phyloP scores from a whole-genome alignment of 176 grass and related monocot genomes.

The Bonia amplexicaulis region DNA sequence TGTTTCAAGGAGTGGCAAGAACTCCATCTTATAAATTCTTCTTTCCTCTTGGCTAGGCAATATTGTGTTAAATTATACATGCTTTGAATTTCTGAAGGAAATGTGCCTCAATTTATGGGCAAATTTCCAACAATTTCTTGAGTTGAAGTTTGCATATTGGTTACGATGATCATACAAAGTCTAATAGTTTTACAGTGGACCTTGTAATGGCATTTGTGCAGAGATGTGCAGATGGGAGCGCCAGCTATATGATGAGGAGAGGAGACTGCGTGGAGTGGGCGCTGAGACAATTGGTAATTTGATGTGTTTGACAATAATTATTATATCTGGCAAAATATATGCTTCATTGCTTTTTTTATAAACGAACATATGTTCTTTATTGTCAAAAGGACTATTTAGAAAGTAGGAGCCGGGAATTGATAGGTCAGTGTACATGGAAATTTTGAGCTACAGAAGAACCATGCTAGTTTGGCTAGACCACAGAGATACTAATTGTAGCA shows the following conservation, averaged over 20 bases:
- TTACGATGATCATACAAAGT: neutral
- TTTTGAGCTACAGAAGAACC: neutral
- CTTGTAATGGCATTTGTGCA: conserved; percentile 24
- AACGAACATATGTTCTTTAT: neutral
- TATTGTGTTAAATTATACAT: no score
- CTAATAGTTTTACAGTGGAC: neutral
- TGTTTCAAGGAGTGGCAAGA: no score
- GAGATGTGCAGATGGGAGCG: conserved; percentile 84
- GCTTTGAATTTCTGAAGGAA: no score
- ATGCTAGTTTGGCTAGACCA: neutral
- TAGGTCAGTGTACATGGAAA: neutral
- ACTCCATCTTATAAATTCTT: no score
- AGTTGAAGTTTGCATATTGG: conserved; percentile 3
- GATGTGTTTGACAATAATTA: neutral
- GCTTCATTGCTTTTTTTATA: neutral
- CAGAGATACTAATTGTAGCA: neutral
- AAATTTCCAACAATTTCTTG: neutral
- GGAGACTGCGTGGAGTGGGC: conserved; percentile 41
- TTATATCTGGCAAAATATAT: neutral
- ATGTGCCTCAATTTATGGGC: no score
- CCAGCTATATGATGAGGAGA: conserved; percentile 51
- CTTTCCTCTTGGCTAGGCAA: no score
- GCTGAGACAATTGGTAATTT: conserved; percentile 56
- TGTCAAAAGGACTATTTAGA: neutral
- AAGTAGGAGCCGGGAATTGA: neutral